These are phyloP conservation scores for Leishmania tropica DNA, from an alignment of 208 protist genomes.

Conservation along the genomic window DNA sequence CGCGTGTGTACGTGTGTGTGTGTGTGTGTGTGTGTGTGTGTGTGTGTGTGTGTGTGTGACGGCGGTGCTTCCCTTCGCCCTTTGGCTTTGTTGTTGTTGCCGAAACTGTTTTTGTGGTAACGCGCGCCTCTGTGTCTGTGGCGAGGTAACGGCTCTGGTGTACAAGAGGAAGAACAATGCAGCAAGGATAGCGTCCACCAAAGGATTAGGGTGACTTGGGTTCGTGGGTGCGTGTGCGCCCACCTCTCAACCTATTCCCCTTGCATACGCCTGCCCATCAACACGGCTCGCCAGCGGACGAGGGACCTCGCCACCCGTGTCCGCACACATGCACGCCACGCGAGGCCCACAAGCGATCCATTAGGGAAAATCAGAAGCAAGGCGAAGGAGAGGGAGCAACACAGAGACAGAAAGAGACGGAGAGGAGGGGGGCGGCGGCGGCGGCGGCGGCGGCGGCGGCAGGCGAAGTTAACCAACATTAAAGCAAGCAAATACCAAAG, in stretches of 20 bases:
- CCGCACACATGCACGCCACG: neutral
- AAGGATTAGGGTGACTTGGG: neutral
- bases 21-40: neutral
- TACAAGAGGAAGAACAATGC: neutral
- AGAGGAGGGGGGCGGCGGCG: neutral
- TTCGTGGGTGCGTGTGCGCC: neutral
- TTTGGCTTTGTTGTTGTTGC: neutral
- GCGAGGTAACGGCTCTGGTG: neutral
- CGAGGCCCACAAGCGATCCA: neutral
- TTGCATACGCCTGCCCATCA: neutral
- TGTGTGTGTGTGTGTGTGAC: neutral
- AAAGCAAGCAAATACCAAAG: neutral
- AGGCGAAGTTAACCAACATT: neutral
- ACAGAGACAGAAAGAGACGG: neutral
- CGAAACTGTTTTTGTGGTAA: neutral
- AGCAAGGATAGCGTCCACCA: neutral
- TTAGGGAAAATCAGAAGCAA: neutral
- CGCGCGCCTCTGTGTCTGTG: neutral
- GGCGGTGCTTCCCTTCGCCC: neutral
- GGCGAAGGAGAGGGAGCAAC: neutral
- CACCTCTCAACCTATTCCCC: neutral
- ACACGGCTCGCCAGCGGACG: neutral
- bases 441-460: neutral
- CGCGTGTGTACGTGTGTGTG: neutral
- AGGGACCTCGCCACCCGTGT: neutral